These are phyloP conservation scores for Sclerotinia borealis DNA, from an alignment of 2,329 filamentous ascomycete genomes.

Conservation along the genomic window DNA sequence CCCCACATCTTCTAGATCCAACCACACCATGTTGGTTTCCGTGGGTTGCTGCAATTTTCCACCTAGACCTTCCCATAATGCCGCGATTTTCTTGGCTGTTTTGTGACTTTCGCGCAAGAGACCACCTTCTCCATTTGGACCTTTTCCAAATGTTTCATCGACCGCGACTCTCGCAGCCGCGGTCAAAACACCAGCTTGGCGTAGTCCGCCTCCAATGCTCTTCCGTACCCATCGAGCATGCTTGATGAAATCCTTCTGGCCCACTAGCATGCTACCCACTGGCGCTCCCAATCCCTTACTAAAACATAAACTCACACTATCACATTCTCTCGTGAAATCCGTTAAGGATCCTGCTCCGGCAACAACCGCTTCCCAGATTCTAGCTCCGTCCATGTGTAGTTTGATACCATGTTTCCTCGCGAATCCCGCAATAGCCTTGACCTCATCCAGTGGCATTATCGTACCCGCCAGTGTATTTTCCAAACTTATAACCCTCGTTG, in stretches of 20 bases:
- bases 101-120: slow-evolving; percentile 54
- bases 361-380: slow-evolving; percentile 75
- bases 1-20: slow-evolving; percentile 54
- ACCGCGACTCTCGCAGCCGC: slow-evolving; percentile 71
- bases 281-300: slow-evolving; percentile 79
- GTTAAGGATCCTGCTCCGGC: slow-evolving; percentile 60
- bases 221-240: slow-evolving; percentile 73
- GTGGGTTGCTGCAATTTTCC: slow-evolving; percentile 55
- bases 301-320: slow-evolving; percentile 73
- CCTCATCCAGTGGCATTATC: slow-evolving; percentile 70
- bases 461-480: slow-evolving; percentile 82
- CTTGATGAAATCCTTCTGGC: slow-evolving; percentile 48
- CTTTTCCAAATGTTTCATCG: slow-evolving; percentile 67
- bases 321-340: slow-evolving; percentile 63
- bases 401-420: slow-evolving; percentile 57
- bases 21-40: slow-evolving; percentile 72
- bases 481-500: slow-evolving; percentile 73
- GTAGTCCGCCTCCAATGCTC: slow-evolving; percentile 69
- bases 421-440: slow-evolving; percentile 63
- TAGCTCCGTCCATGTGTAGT: slow-evolving; percentile 73
- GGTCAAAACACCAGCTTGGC: slow-evolving; percentile 71
- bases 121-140: slow-evolving; percentile 52
- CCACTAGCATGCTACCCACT: slow-evolving; percentile 69
- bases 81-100: slow-evolving; percentile 55
- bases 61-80: slow-evolving; percentile 54